Evolutionary conservation across 352 stramenopile species (phyloP).

Genomic region (Globisporangium iwayamae): DNA sequence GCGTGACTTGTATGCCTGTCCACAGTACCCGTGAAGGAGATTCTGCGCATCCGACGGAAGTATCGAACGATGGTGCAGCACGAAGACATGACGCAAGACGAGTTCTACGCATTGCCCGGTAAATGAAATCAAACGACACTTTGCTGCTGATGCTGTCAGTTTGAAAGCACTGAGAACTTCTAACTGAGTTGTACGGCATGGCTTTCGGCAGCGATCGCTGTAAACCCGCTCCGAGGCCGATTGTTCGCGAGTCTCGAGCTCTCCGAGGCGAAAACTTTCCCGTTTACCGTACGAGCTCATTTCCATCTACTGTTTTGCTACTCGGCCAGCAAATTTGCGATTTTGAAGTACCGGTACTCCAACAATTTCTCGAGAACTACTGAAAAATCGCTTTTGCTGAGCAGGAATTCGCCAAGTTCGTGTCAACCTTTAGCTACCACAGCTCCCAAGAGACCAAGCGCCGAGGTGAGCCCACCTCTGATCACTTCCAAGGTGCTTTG

Average conservation of each 20-base stretch:
- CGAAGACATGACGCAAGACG: conserved; percentile 53
- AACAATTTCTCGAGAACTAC: not conserved
- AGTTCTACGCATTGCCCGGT: conserved; percentile 47
- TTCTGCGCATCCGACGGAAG: conserved; percentile 47
- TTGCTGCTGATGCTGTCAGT: not conserved
- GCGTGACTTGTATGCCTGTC: not conserved
- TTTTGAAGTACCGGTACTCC: not conserved
- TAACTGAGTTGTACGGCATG: not conserved
- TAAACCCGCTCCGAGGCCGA: conserved; percentile 43
- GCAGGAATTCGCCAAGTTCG: conserved; percentile 56
- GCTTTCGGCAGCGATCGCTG: conserved; percentile 22
- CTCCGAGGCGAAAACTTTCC: conserved; percentile 24
- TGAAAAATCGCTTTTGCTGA: not conserved
- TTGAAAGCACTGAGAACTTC: not conserved
- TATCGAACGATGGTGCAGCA: conserved; percentile 27
- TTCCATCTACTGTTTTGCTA: not conserved
- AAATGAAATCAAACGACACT: not conserved
- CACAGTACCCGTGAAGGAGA: conserved; percentile 48
- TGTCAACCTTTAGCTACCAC: conserved; percentile 57
- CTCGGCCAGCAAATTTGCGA: not conserved
- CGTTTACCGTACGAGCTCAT: conserved; percentile 28
- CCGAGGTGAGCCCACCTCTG: conserved; percentile 24
- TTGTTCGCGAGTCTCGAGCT: conserved; percentile 46
- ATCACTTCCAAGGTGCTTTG: not conserved
- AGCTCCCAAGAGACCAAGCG: conserved; percentile 47